A percentile compares a stretch with the other conserved stretches of the same genome.
These are phyloP conservation scores for Nannochloropsis salina DNA, from an alignment of 108 stramenopile species.

Conservation along the genomic window DNA sequence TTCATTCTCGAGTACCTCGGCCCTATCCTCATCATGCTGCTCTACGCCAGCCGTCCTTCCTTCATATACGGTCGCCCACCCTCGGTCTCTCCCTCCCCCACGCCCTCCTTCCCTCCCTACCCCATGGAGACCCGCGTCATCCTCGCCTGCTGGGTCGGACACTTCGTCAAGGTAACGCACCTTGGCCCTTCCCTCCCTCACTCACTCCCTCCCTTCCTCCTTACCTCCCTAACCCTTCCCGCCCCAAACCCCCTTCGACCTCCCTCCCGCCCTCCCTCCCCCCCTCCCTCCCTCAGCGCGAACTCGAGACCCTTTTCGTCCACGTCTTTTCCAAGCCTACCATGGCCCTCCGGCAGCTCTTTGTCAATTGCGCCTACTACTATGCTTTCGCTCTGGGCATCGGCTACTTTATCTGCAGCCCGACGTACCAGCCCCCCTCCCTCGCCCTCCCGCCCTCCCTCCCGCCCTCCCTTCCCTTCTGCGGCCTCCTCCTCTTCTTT, in stretches of 20 bases:
- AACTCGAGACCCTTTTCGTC: conserved; percentile 41
- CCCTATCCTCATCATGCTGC: conserved; percentile 31
- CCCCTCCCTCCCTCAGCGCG: neutral
- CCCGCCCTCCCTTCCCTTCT: neutral
- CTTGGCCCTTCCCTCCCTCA: neutral
- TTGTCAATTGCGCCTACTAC: conserved; percentile 47
- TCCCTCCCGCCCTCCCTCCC: conserved; percentile 1
- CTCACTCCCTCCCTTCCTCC: neutral
- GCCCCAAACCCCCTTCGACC: neutral
- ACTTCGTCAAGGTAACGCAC: neutral
- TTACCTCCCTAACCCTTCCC: neutral
- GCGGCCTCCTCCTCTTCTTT: neutral
- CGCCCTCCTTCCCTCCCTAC: conserved; percentile 10
- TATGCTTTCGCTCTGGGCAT: conserved; percentile 24
- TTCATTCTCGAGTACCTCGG: conserved; percentile 42
- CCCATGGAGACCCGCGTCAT: neutral
- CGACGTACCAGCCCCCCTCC: neutral
- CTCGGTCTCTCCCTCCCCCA: too few species aligned
- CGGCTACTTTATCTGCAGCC: conserved; percentile 30
- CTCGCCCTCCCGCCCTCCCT: conserved; percentile 3
- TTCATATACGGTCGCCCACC: neutral
- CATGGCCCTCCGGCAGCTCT: conserved; percentile 43
- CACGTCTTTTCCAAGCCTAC: conserved; percentile 40
- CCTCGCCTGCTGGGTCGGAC: neutral
- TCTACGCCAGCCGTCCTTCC: conserved; percentile 29